These are phyloP conservation scores for Emergomyces pasteurianus DNA, from an alignment of 2,329 filamentous ascomycete genomes.

Conservation along the genomic window DNA sequence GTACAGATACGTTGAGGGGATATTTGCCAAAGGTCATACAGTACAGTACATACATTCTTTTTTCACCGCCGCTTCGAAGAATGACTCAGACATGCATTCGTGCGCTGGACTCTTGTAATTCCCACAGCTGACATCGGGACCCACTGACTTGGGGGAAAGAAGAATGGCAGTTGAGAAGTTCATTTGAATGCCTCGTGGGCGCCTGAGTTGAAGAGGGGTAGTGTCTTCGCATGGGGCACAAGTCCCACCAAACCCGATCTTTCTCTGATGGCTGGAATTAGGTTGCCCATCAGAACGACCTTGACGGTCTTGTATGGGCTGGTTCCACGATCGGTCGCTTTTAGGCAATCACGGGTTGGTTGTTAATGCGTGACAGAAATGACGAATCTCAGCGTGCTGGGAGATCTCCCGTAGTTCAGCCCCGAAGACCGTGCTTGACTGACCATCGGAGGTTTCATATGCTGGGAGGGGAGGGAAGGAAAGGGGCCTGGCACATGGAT, in stretches of 20 bases:
- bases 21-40: no score
- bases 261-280: not conserved
- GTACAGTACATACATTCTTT: no score
- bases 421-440: not conserved
- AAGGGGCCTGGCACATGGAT: not conserved
- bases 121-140: not conserved
- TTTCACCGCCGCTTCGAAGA: not conserved
- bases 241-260: not conserved
- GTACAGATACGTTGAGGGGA: not conserved
- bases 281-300: not conserved
- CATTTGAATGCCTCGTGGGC: not conserved
- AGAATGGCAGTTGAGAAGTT: not conserved
- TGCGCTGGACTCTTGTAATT: not conserved
- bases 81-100: constrained; percentile 1
- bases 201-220: not conserved
- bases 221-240: not conserved
- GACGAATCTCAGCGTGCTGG: not conserved
- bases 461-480: not conserved
- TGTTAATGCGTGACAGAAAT: not conserved
- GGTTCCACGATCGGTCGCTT: not conserved
- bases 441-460: not conserved
- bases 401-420: not conserved
- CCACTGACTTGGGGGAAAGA: not conserved
- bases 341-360: not conserved
- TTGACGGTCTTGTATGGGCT: not conserved